phyloP scores from a whole-genome alignment of 495 filamentous ascomycete genomes.

The Lophiotrema nucula region DNA sequence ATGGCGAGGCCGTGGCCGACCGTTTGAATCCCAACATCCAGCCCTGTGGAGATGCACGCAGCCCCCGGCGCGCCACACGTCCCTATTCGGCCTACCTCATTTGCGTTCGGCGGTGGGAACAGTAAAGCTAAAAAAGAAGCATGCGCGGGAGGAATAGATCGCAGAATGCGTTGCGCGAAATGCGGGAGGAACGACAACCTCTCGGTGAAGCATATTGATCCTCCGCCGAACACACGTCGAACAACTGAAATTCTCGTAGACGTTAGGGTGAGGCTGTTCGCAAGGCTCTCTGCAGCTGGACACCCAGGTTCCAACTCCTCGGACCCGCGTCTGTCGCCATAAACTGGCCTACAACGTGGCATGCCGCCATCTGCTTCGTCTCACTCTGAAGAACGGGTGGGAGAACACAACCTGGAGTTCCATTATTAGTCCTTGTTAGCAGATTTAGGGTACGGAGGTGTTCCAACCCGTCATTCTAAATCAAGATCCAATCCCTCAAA shows the following conservation, averaged over 20 bases:
- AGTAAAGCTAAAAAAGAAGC: slow-evolving; percentile 1
- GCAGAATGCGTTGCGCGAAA: neutral
- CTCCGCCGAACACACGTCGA: neutral
- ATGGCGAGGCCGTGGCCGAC: neutral
- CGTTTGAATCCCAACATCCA: slow-evolving; percentile 5
- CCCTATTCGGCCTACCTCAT: neutral
- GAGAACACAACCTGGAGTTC: neutral
- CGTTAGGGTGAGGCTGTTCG: slow-evolving; percentile 11
- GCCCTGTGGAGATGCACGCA: slow-evolving; percentile 8
- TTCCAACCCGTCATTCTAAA: neutral
- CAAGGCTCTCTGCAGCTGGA: slow-evolving; percentile 7
- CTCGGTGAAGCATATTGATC: slow-evolving; percentile 7
- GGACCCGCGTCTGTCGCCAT: slow-evolving; percentile 4
- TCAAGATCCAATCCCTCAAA: neutral
- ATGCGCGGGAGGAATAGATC: slow-evolving; percentile 14
- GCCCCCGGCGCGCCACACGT: neutral
- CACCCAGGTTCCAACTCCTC: slow-evolving; percentile 4
- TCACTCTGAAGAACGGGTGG: too few relatives aligned
- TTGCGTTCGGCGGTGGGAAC: too few relatives aligned
- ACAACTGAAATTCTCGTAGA: neutral
- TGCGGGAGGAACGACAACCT: slow-evolving; percentile 10
- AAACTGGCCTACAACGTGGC: slow-evolving; percentile 1
- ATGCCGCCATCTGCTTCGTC: too few relatives aligned
- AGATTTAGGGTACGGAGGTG: neutral
- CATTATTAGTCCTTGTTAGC: neutral